Evolutionary conservation across 805 yeast genomes (phyloP).

Genomic region (Saccharomycopsis sp.): DNA sequence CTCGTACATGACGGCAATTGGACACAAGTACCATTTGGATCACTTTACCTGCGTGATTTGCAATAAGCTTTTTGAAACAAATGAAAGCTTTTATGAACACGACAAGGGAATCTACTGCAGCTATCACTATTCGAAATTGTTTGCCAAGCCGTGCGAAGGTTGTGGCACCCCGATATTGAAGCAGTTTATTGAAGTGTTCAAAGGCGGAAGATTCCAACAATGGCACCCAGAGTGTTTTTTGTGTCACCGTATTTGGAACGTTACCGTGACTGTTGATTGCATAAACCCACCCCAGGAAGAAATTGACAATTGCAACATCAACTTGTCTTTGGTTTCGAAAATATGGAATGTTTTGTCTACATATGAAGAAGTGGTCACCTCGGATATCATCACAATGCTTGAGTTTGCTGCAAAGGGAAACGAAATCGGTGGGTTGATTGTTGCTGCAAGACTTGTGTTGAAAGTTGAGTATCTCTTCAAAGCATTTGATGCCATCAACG

Average conservation of each 20-base stretch:
- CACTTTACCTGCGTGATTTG: constrained; percentile 92
- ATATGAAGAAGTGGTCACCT: constrained; percentile 85
- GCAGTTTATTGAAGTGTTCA: constrained; percentile 85
- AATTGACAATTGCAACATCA: constrained; percentile 31
- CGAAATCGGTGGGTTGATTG: constrained; percentile 53
- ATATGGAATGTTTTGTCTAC: constrained; percentile 85
- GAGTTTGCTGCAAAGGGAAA: constrained; percentile 71
- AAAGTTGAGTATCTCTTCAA: constrained; percentile 69
- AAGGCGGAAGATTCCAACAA: constrained; percentile 87
- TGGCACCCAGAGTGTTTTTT: constrained; percentile 99
- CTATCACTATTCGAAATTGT: constrained; percentile 77
- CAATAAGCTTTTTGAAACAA: constrained; percentile 74
- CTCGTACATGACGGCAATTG: constrained; percentile 88
- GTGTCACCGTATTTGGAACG: constrained; percentile 96
- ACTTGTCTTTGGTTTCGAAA: constrained; percentile 49
- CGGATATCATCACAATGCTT: constrained; percentile 85
- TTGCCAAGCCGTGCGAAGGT: constrained; percentile 88
- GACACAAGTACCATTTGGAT: constrained; percentile 85
- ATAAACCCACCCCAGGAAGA: constrained; percentile 37
- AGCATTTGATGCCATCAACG: constrained; percentile 52
- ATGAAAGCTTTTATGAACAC: constrained; percentile 88
- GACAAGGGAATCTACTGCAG: constrained; percentile 79
- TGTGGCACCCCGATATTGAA: constrained; percentile 85
- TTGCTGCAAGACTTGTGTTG: constrained; percentile 64
- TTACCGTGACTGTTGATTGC: constrained; percentile 54